Evolutionary conservation across 768 basidiomycete species (phyloP).

Genomic region (Mycena belliarum): DNA sequence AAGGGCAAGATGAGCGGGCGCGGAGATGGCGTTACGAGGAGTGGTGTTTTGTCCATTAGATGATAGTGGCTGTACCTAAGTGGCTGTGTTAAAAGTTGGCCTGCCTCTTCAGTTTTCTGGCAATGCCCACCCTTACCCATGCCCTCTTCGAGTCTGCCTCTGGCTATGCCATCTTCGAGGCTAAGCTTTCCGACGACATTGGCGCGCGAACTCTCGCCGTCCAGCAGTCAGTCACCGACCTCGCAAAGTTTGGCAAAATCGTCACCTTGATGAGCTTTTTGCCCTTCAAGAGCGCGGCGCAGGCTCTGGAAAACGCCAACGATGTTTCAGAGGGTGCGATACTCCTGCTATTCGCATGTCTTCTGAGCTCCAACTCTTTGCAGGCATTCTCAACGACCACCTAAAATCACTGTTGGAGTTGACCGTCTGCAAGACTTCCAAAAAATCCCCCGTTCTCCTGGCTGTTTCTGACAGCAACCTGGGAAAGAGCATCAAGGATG

Average conservation of each 20-base stretch:
- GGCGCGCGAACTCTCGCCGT: conserved; percentile 75
- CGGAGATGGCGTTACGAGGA: conserved; percentile 43
- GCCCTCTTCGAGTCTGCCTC: conserved; percentile 92
- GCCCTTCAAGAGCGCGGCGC: conserved; percentile 91
- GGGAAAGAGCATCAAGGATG: conserved; percentile 75
- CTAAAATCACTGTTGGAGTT: conserved; percentile 84
- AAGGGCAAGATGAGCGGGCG: conserved; percentile 53
- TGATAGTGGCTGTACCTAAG: conserved; percentile 4
- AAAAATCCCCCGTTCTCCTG: conserved; percentile 68
- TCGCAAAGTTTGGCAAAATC: conserved; percentile 90
- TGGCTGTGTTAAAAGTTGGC: conserved; percentile 7
- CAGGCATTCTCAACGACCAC: conserved; percentile 85
- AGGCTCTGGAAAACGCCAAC: conserved; percentile 94
- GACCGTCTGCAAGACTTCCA: conserved; percentile 77
- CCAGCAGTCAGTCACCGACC: conserved; percentile 85
- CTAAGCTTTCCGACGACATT: conserved; percentile 84
- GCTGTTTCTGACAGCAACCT: conserved; percentile 78
- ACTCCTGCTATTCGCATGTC: neutral
- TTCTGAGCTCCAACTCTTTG: conserved; percentile 4
- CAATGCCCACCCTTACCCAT: conserved; percentile 55
- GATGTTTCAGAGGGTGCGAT: conserved; percentile 90
- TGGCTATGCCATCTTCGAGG: conserved; percentile 91
- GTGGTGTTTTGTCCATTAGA: conserved; percentile 51
- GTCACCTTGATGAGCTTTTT: conserved; percentile 87
- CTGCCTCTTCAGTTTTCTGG: neutral